Evolutionary conservation across 1,139 yeast genomes (phyloP), one percentile per base, ranked within the genome.

Genomic region (Spathaspora jeffriesii): DNA sequence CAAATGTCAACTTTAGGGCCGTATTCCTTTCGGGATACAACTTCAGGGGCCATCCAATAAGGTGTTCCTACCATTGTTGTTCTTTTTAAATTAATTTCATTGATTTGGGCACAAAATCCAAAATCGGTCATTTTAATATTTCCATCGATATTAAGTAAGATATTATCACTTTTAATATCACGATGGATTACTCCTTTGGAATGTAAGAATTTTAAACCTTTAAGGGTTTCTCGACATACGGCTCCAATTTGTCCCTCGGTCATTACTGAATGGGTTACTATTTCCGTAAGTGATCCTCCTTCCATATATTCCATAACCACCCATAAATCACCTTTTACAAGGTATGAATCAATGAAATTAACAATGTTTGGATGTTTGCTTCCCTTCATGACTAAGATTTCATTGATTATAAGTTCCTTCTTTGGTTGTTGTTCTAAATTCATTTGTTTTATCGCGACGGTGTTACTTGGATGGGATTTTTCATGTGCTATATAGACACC

Each of bases 11-110:
- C 97, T 68, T 95, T 92, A 37, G 97, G 96, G 2, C 97, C 99
- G 64, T 93, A 93, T 59, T 91, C 97, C 63, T 92, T 91, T 54
- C 96, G 77, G 9, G 91, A 83, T 18, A 93, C 97, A 48, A 93
- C 97, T 67, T 93, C 99, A 2, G 99, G 99, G 0, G 99, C 99
- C 99, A 93, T 93, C 99, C 99, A 93, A 65, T 93, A 93, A 5
- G 99, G 99, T 0, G 99, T 93, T n/a, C 99, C 99, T 17, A 93
- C 99, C 96, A 93, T 89, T 2, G 99, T 93, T 7, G 96, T 91
- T 66, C 99, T 82, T 68, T 92, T 92, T 52, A 86, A 70, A 50
- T 88, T 86, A 44, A 81, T 75, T 60, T 92, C 98, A 56, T 88
- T 92, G 57, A 93, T 88, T 65, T 92, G 97, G 0, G 99, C 99